Evolutionary conservation across 192 early-diverging fungal species (phyloP), one percentile per base, ranked within the genome.

Genomic region (Podila clonocystis): DNA sequence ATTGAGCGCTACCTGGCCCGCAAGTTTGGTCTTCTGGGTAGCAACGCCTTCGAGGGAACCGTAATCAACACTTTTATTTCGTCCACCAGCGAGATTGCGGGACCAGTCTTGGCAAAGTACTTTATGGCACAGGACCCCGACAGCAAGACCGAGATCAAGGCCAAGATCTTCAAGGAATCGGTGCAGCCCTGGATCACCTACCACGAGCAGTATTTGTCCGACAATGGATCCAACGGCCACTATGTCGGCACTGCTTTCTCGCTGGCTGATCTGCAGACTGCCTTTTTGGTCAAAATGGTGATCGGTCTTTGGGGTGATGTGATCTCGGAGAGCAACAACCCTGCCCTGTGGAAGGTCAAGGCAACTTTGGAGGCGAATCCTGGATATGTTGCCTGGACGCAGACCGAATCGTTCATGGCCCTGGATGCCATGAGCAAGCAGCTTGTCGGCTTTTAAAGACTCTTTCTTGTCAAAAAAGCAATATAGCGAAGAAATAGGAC

Each of bases 1-100:
- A 90, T 90, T 49, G 85, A 85, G 55, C 75, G 86, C 12, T 88
- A 87, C 50, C 82, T 90, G 1, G 73, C 83, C 31, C 48, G 50
- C 58, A 87, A 83, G 67, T 82, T 84, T 61, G 73, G 60, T 22
- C 59, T 87, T 4, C 69, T 64, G 57, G 82, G 73, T 28, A 30
- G 36, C 4, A 69, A 69, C 50, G 48, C 59, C 19, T 71, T 77
- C 29, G 71, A 73, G 15, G 50, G 74, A 57, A 83, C 76, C 3
- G 61, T 73, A 22, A 59, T 84, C 55, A 73, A 73, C 31, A 70
- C 69, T 26, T 80, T 83, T 24, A 55, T 74, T 4, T 55, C 58
- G 38, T 82, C 82, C 26, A 33, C 74, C 5, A 58, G 63, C 9
- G 74, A 70, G 57, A 1, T 85, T 7, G 60, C 33, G n/a, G 20